These are phyloP conservation scores for Colletotrichum acutatum DNA, from an alignment of 2,329 filamentous ascomycete species.

Conservation along the genomic window DNA sequence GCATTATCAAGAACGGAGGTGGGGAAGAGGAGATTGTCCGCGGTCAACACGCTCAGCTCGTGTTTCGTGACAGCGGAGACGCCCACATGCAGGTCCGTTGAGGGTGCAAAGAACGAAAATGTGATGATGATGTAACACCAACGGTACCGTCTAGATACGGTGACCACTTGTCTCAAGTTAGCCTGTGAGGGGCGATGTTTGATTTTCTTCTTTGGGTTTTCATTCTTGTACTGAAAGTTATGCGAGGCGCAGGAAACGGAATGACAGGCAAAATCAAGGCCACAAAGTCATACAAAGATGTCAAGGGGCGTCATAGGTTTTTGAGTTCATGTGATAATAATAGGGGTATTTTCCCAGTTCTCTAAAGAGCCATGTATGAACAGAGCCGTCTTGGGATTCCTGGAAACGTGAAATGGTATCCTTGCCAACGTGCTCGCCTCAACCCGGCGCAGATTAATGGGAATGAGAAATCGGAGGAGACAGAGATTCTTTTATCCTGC, in stretches of 20 bases:
- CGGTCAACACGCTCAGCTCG: conserved; percentile 61
- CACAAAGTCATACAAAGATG: not conserved
- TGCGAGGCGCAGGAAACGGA: not conserved
- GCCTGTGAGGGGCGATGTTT: not conserved
- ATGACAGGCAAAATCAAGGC: not conserved
- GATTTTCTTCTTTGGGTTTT: not conserved
- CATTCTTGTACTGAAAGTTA: not conserved
- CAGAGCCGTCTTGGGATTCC: conserved; percentile 4
- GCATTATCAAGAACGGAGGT: conserved; percentile 9
- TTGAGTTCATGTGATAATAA: not conserved
- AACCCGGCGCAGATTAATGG: conserved; percentile 10
- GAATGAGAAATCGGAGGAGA: not conserved
- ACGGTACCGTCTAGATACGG: not conserved
- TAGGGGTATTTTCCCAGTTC: conserved; percentile 5
- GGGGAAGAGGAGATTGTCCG: conserved; percentile 50
- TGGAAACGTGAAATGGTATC: not conserved
- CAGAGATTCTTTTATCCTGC: not conserved
- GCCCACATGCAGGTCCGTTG: conserved; percentile 48
- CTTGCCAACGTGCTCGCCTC: conserved; percentile 3
- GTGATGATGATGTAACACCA: not conserved
- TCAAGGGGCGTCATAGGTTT: conserved; percentile 8
- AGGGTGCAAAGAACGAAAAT: not conserved
- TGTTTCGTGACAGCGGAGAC: conserved; percentile 55
- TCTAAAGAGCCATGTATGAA: not conserved
- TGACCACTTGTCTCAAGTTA: not conserved